phyloP scores from a whole-genome alignment of 192 early-diverging fungal species.

The Pilobolus umbonatus region DNA sequence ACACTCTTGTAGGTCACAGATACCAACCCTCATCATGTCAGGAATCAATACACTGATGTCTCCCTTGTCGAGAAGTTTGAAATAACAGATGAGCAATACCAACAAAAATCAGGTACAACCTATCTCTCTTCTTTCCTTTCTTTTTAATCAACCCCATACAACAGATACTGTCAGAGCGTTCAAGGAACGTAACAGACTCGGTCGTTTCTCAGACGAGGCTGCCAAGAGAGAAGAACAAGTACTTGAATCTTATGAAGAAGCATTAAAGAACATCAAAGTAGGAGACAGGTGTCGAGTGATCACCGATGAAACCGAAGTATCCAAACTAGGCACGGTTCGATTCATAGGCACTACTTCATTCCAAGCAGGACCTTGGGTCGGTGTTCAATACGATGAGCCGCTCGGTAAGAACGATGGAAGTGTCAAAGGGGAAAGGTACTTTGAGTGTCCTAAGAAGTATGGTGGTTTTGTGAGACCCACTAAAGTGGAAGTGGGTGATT shows the following conservation, averaged over 20 bases:
- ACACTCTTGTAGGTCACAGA: constrained; percentile 57
- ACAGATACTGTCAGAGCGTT: constrained; percentile 84
- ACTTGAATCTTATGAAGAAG: constrained; percentile 37
- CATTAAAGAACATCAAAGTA: constrained; percentile 59
- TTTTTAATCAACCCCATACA: too few relatives aligned
- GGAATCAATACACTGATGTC: constrained; percentile 79
- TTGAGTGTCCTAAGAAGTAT: constrained; percentile 64
- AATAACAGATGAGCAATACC: constrained; percentile 85
- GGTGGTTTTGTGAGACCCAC: constrained; percentile 91
- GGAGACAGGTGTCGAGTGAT: constrained; percentile 83
- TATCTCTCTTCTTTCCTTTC: too few relatives aligned
- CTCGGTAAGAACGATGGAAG: constrained; percentile 92
- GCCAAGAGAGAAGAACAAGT: constrained; percentile 32
- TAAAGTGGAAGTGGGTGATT: constrained; percentile 87
- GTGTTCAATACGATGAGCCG: constrained; percentile 94
- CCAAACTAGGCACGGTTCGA: constrained; percentile 57
- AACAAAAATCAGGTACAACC: constrained; percentile 70
- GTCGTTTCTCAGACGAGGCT: constrained; percentile 69
- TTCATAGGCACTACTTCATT: constrained; percentile 72
- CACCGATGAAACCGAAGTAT: constrained; percentile 44
- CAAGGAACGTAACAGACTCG: constrained; percentile 84
- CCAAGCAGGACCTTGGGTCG: constrained; percentile 88
- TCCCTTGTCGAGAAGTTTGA: constrained; percentile 93
- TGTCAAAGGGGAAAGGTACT: constrained; percentile 74
- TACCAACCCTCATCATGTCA: constrained; percentile 57